Base-by-base conservation (phyloP, 1,284 basidiomycete genomes). In the Irpex sp. region DNA sequence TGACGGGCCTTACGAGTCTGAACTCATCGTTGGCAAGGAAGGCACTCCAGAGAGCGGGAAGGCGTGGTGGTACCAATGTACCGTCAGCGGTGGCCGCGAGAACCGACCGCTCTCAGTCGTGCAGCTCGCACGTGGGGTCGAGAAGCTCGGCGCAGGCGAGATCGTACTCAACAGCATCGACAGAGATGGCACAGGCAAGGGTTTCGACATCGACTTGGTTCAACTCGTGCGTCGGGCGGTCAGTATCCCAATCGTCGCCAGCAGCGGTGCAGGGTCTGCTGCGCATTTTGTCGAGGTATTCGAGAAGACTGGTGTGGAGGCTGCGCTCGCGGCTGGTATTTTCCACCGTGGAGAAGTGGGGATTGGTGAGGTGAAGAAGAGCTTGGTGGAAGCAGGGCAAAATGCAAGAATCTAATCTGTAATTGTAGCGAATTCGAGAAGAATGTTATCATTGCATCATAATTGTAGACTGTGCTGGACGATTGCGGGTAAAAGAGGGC, bases 41-140 rank as follows among this genome's bases (percentile, higher is more conserved):
- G 81, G 82, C 58, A 81, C 81, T 71, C 79, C 77, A 61, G 90
- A 90, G 68, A 78, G 85, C 63, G 90, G 88, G 62, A 89, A 90
- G 74, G 87, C 87, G 54, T 98, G 97, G 95, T 99, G 97, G 97
- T 99, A 99, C 77, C 93, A 95, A 73, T 98, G 97, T 76, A 99
- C 97, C 11, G 92, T 98, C 60, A 93, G 91, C 5, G 97, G 97
- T 56, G 97, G 97, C 15, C 87, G 97, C 46, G 93, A 95, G 72
- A 75, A 83, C 46, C 85, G 95, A n/a, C 88, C 89, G 60, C 77
- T 99, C n/a, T 97, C 97, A 19, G 97, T 91, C 17, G 87, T 95
- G 19, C 90, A 99, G 77, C 87, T 99, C 17, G 95, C 94, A 1
- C 82, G 86, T 58, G 97, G 96, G 21, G 94, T 91, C 17, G 94